These are phyloP conservation scores for Pseudodiploospora longispora DNA, from an alignment of 2,329 filamentous ascomycete genomes.

Conservation along the genomic window DNA sequence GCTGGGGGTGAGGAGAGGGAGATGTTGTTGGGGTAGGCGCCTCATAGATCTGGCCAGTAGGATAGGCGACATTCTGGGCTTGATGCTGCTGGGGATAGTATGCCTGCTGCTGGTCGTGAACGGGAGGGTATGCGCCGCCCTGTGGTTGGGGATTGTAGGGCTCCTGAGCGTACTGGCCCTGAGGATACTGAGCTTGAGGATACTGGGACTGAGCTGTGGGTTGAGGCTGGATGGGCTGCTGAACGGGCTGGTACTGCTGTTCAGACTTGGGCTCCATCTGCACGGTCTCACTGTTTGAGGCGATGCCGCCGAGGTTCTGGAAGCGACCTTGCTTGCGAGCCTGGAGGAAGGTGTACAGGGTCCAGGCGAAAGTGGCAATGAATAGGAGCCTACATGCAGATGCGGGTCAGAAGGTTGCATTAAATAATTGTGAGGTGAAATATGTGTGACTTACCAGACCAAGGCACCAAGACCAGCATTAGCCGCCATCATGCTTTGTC, in stretches of 20 bases:
- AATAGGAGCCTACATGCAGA: slow-evolving; percentile 27
- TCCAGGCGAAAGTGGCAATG: slow-evolving; percentile 28
- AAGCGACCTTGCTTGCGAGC: slow-evolving; percentile 32
- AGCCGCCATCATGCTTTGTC: slow-evolving; percentile 27
- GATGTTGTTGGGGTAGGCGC: slow-evolving; percentile 12
- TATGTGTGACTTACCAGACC: slow-evolving; percentile 25
- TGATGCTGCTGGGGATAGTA: slow-evolving; percentile 22
- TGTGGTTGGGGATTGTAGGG: slow-evolving; percentile 12
- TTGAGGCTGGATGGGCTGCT: slow-evolving; percentile 14
- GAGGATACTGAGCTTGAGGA: slow-evolving; percentile 5
- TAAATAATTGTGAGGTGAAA: no score
- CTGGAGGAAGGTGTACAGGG: slow-evolving; percentile 24
- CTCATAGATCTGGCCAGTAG: slow-evolving; percentile 8
- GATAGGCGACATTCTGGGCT: slow-evolving; percentile 2
- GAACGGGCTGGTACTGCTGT: slow-evolving; percentile 16
- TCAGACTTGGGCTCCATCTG: slow-evolving; percentile 27
- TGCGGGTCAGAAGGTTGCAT: no score
- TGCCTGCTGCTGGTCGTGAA: slow-evolving; percentile 11
- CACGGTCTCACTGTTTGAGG: slow-evolving; percentile 15
- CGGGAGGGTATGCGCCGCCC: slow-evolving; percentile 3
- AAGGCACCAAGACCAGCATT: slow-evolving; percentile 37
- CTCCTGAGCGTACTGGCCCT: slow-evolving; percentile 17
- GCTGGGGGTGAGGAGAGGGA: slow-evolving; percentile 16
- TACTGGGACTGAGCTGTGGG: slow-evolving; percentile 6
- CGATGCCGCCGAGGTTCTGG: slow-evolving; percentile 12